Evolutionary conservation across 2,329 filamentous ascomycete genomes (phyloP), one percentile per base, ranked within the genome.

Genomic region (Diaporthe sp.): DNA sequence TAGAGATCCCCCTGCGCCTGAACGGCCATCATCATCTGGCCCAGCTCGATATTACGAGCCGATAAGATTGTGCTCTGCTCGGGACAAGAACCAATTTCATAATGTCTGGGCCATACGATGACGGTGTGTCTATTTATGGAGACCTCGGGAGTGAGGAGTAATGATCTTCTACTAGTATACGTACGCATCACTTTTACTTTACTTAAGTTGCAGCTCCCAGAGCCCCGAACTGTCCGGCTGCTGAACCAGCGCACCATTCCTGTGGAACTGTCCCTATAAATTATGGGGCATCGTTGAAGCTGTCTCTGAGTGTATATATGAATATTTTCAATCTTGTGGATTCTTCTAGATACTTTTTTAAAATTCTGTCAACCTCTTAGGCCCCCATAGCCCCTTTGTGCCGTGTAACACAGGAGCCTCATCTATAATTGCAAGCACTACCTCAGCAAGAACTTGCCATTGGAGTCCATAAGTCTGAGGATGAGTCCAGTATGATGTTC

Each of bases 51-150:
- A 22, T 67, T 52, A 67, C 30, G 64, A 67, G 45, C 30, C 45
- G 45, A 52, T 52, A 52, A 67, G 64, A 67, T 67, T 67, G 45
- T 52, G 64, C 64, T 67, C 64, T 52, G 45, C 64, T 28, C 22
- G 38, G 12, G 42, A 52, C 42, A 35, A 35, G 28, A 52, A 38
- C 28, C 28, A 38, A 50, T 38, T 25, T 52, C 42, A 52, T 50
- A 67, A 67, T 38, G 45, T 28, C 45, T 19, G 9, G 45, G 30
- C 17, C 13, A 42, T 40, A 28, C n/a, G 38, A 47, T 13, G 42
- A n/a, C 5, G 6, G 10, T 3, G 22, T 35, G 42, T 35, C 60
- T 67, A 67, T 67, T 50, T 50, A n/a, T 67, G 61, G 64, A 38
- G 6, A 15, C n/a, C n/a, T n/a, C n/a, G n/a, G n/a, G n/a, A n/a